Evolutionary conservation across 148 eudicot species (phyloP).

Genomic region (Nyssa sinensis): DNA sequence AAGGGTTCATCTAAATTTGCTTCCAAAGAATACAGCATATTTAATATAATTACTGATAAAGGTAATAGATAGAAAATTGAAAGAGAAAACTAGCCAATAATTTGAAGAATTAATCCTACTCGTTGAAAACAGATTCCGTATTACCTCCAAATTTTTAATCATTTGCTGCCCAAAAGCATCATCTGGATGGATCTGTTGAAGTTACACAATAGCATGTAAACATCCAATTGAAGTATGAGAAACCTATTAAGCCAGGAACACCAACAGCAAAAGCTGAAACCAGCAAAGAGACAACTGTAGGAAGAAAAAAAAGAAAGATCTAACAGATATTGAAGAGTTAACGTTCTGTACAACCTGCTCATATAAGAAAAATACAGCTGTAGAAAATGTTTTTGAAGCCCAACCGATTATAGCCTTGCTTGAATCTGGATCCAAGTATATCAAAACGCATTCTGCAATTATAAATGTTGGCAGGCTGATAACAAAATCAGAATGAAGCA

Average conservation of each 20-base stretch:
- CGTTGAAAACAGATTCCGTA: background rate
- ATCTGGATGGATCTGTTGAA: constrained; percentile 80
- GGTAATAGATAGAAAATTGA: background rate
- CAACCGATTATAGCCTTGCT: constrained; percentile 76
- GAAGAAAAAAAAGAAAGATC: background rate
- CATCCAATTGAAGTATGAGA: background rate
- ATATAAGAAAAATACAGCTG: constrained; percentile 85
- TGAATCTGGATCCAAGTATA: constrained; percentile 95
- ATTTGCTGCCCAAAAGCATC: constrained; percentile 99
- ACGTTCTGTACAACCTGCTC: constrained; percentile 67
- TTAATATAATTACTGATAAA: background rate
- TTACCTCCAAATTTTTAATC: constrained; percentile 96
- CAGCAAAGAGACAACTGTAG: constrained; percentile 1
- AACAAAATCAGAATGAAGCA: constrained; percentile 69
- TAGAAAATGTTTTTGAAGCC: constrained; percentile 84
- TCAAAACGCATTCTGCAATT: constrained; percentile 98
- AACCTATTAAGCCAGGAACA: constrained; percentile 4
- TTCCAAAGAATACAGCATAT: background rate
- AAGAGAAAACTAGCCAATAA: background rate
- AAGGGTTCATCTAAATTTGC: background rate
- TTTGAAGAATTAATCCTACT: background rate
- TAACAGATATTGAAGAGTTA: background rate
- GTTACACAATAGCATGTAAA: constrained; percentile 16
- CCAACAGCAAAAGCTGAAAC: background rate
- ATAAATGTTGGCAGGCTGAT: constrained; percentile 99